Evolutionary conservation across 2,329 filamentous ascomycete genomes (phyloP), one percentile per base, ranked within the genome.

Genomic region (Penicillium corylophilum): DNA sequence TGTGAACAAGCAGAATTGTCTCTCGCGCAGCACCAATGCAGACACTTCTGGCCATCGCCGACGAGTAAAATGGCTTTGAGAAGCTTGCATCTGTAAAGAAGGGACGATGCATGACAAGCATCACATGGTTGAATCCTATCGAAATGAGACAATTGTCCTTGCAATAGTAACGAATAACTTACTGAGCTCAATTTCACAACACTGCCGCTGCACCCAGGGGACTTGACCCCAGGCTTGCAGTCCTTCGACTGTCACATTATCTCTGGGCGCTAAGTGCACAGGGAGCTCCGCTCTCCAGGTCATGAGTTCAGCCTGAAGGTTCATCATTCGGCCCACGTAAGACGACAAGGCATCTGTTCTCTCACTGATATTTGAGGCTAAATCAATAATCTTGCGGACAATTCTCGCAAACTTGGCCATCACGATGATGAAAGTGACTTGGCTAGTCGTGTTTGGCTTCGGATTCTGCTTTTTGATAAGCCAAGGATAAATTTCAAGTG

Each of bases 291-390:
- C 48, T 23, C 48, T 24, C 52, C 52, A 54, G 2, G 52, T 51
- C 52, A 54, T 54, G 4, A 54, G 40, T 38, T 54, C 52, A 15
- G 52, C 52, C 45, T 54, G 52, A 26, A 41, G 52, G 23, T 54
- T 54, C 52, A 54, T 54, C 35, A 54, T 38, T 4, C 52, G 40
- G 12, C 52, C 52, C 15, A 51, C 52, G 24, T 48, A 51, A 13
- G 48, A 48, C 15, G 51, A 20, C 15, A 53, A 22, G 6, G 18
- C 22, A 43, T 29, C 24, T 33, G 23, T 13, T n/a, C 39, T 46
- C 33, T 53, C 51, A n/a, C 38, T 46, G 5, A 53, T 46, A 23
- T 46, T 46, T 2, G 38, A 50, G 12, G 42, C 15, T 18, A 54
- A 28, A 31, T 54, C 52, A 29, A 54, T 48, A n/a, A 54, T n/a